Evolutionary conservation across 805 yeast genomes (phyloP), one percentile per base, ranked within the genome.

Genomic region (Wickerhamiella galacta): DNA sequence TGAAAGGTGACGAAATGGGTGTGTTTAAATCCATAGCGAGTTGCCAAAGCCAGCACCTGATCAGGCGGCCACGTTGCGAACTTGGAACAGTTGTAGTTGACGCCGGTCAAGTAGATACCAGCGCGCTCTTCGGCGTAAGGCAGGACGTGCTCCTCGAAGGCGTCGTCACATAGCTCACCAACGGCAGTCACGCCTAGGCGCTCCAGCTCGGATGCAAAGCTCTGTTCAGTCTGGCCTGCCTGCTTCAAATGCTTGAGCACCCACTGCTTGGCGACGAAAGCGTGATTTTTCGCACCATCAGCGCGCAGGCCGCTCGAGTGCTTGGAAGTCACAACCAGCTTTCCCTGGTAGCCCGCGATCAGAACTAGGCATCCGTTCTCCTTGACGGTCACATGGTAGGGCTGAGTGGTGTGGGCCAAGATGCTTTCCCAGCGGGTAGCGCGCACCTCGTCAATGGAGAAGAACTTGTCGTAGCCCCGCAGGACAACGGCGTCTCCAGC

Each of bases 351-450:
- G 0, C 87, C 95, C 1, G 93, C 64, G 10, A 90, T 64, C 38
- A 90, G 71, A 2, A 80, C 72, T 33, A 90, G 83, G 47, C 95
- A 90, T 0, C 99, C 99, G 49, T 90, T 90, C 36, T 92, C 92
- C 50, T 90, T 90, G 23, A 75, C 61, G 0, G 95, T 73, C 2
- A 83, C 68, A 14, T 66, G 68, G 51, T 76, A 90, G 0, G 95
- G 95, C 0, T 94, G 95, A 4, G 25, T 20, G 0, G 90, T 75
- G 20, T 60, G 44, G 1, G 42, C 30, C n/a, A 47, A 43, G 4
- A 83, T 48, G 43, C 50, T 46, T 0, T 53, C 55, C 60, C 71
- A 62, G 37, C 60, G 64, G 0, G 93, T 75, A 4, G 41, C 40
- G 0, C 55, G 41, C 2, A 66, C 62, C 51, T 90, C 98, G 39